Evolutionary conservation across 2,329 filamentous ascomycete genomes (phyloP).

Genomic region (Pseudogymnoascus sp.): DNA sequence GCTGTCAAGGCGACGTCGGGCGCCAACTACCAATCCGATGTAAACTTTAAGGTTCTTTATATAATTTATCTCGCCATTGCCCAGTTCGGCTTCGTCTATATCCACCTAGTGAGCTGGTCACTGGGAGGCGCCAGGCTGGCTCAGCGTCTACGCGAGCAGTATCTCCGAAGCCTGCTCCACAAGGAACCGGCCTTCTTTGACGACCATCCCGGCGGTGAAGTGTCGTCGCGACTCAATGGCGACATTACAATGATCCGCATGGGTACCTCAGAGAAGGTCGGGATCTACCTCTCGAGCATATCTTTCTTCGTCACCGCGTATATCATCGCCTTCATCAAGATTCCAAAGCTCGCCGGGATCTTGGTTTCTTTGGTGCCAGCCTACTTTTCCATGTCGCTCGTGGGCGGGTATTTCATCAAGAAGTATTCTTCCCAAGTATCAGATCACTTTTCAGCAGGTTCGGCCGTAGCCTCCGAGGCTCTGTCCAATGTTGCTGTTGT

Average conservation of each 20-base stretch:
- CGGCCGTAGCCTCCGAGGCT: slow-evolving; percentile 46
- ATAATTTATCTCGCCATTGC: slow-evolving; percentile 59
- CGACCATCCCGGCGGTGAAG: slow-evolving; percentile 44
- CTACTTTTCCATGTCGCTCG: slow-evolving; percentile 37
- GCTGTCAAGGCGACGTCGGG: slow-evolving; percentile 27
- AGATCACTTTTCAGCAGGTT: slow-evolving; percentile 40
- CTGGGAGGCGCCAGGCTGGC: slow-evolving; percentile 48
- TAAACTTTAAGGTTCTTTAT: slow-evolving; percentile 52
- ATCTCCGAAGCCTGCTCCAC: slow-evolving; percentile 43
- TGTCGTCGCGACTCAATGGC: slow-evolving; percentile 46
- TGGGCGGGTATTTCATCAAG: slow-evolving; percentile 40
- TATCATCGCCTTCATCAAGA: slow-evolving; percentile 52
- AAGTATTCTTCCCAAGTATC: slow-evolving; percentile 37
- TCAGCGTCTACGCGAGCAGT: slow-evolving; percentile 46
- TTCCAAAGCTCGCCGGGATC: slow-evolving; percentile 49
- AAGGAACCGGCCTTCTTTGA: slow-evolving; percentile 52
- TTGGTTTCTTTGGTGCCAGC: slow-evolving; percentile 45
- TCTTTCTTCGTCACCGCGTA: slow-evolving; percentile 55
- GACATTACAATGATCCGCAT: slow-evolving; percentile 52
- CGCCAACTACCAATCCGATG: slow-evolving; percentile 31
- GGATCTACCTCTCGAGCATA: slow-evolving; percentile 47
- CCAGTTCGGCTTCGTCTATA: slow-evolving; percentile 57
- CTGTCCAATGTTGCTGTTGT: slow-evolving; percentile 46
- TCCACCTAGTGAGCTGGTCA: slow-evolving; percentile 54
- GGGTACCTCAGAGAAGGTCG: slow-evolving; percentile 55